These are phyloP conservation scores for Mycena crocata DNA, from an alignment of 768 basidiomycete species.

Conservation along the genomic window DNA sequence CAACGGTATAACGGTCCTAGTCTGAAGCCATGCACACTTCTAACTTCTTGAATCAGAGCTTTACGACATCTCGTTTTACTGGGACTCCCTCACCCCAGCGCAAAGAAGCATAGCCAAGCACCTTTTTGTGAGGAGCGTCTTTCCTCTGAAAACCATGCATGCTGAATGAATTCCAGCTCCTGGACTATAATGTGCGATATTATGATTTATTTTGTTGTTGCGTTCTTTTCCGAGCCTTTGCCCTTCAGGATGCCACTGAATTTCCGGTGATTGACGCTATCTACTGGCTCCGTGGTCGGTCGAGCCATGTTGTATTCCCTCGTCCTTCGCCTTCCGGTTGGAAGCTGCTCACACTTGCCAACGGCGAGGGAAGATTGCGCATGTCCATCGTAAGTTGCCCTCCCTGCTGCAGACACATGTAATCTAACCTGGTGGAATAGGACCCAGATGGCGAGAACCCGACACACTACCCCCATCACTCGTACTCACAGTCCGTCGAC, in stretches of 20 bases:
- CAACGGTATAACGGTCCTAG: background rate
- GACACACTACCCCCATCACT: background rate
- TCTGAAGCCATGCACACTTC: background rate
- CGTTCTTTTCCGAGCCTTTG: background rate
- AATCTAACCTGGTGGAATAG: background rate
- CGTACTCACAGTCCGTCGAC: background rate
- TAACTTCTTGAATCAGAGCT: background rate
- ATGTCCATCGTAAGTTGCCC: background rate
- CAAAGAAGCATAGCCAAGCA: constrained; percentile 3
- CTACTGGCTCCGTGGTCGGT: constrained; percentile 1
- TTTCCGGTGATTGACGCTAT: background rate
- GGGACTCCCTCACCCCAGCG: constrained; percentile 6
- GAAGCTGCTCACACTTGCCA: constrained; percentile 8
- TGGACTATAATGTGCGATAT: constrained; percentile 13
- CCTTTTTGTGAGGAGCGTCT: constrained; percentile 12
- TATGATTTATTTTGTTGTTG: background rate
- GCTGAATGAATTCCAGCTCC: background rate
- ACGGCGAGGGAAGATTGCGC: background rate
- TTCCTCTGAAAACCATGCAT: background rate
- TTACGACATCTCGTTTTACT: constrained; percentile 7
- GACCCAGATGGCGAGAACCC: constrained; percentile 7
- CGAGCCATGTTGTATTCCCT: constrained; percentile 12
- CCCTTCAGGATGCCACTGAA: background rate
- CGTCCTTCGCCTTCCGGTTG: constrained; percentile 3
- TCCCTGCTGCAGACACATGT: background rate